Base-by-base conservation (phyloP, 108 stramenopile species). In the Nitzschia sp. region DNA sequence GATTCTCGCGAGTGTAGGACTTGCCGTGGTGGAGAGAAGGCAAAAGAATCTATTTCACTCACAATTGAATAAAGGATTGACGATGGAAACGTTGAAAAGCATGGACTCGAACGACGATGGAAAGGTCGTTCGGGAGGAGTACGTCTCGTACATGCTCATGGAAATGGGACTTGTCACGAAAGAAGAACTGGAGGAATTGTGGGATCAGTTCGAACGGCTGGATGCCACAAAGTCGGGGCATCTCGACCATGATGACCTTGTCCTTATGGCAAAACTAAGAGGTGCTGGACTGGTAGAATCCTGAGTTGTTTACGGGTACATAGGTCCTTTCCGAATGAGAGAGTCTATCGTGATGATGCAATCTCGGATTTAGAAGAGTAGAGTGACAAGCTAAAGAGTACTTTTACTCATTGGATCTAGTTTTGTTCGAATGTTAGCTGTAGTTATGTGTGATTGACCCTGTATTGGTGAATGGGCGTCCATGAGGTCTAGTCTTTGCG, bases 151-250 rank as follows among this genome's bases (percentile, higher is more conserved):
- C 68, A 85, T 88, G 84, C 63, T 88, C 1, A 66, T 80, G 52
- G 84, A 84, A 31, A 83, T 87, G 86, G 72, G 83, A 44, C 69
- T 84, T 58, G 85, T 90, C 2, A 76, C 72, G 17, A 56, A 59
- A 29, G 56, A 75, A 31, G 69, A 72, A 23, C 41, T 87, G 27
- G 61, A 77, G n/a, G 84, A 85, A 56, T 36, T 90, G 28, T 45
- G 69, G n/a, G 50, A 68, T 45, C 73, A 80, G 45, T 90, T 90
- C 59, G 63, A 77, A 26, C 53, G 63, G 19, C 59, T 90, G 45
- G 89, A 90, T 75, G 80, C 63, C 2, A 67, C 75, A 1, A 38
- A 56, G 8, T 31, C 55, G 6, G 86, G 86, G 0, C 75, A 61
- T 30, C 67, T 90, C 5, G 71, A 85, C 32, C 61, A 81, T 38